Evolutionary conservation across 805 yeast species (phyloP).

Genomic region (Candida stauntonica): DNA sequence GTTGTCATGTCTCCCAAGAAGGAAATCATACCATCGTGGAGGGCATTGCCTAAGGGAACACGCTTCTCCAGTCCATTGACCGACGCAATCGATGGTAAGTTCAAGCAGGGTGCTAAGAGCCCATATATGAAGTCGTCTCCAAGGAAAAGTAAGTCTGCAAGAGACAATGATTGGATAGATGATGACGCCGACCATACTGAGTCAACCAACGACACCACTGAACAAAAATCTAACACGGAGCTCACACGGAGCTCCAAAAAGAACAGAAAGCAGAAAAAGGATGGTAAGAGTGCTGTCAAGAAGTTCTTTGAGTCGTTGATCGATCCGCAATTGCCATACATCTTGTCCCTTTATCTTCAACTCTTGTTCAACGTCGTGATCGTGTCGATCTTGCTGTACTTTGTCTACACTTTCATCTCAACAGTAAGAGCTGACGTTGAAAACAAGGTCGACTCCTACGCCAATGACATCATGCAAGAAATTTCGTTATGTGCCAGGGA

Average conservation of each 20-base stretch:
- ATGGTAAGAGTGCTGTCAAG: constrained; percentile 7
- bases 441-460: constrained; percentile 59
- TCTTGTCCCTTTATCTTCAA: constrained; percentile 60
- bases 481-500: constrained; percentile 67
- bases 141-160: constrained; percentile 7
- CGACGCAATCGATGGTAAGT: constrained; percentile 22
- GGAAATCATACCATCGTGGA: constrained; percentile 12
- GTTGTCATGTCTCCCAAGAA: constrained; percentile 36
- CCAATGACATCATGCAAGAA: constrained; percentile 55
- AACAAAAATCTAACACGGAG: too few relatives aligned
- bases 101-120: constrained; percentile 11
- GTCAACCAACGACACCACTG: too few relatives aligned
- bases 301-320: constrained; percentile 19
- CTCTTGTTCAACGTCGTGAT: constrained; percentile 53
- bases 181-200: too few relatives aligned
- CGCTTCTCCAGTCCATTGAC: constrained; percentile 24
- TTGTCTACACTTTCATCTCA: constrained; percentile 45
- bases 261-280: constrained; percentile 5
- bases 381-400: constrained; percentile 45
- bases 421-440: constrained; percentile 69
- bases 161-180: constrained; percentile 21
- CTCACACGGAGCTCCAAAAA: constrained; percentile 2
- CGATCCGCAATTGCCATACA: constrained; percentile 51
- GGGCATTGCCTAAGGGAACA: constrained; percentile 3
- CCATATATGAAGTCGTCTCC: constrained; percentile 20